Evolutionary conservation across 371 early-diverging fungal species (phyloP), one percentile per base, ranked within the genome.

Genomic region (Mucor plumbeus): DNA sequence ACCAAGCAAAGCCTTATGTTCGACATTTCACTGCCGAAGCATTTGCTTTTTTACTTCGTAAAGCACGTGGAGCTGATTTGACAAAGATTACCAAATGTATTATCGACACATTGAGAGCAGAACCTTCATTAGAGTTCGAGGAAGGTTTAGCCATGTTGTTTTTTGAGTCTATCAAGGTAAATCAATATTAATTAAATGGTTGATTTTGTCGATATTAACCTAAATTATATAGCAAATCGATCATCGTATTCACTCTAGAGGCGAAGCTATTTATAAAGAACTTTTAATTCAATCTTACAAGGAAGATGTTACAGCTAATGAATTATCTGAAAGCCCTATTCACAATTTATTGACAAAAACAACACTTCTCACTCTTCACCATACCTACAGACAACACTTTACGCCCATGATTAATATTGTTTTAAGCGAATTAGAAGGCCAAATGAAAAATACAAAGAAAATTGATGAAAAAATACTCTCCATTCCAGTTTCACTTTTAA

Each of bases 11-110:
- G 64, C 84, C 86, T 15, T 92, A 91, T 79, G 88, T 96, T 41
- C 92, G 96, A 50, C 85, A 88, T 55, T 99, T 98, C 70, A 88
- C 94, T 3, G 95, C 96, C 38, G 96, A 97, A 75, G 87, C 96
- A 2, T 91, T 97, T 82, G 92, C 96, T 15, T 97, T 90, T 69
- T 81, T 98, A 61, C 74, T 97, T 63, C 86, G 98, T 33, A 95
- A 94, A 67, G 83, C 89, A 7, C 81, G 87, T 6, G 85, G 78
- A 8, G 82, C 87, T 7, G 79, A 83, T 14, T 79, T 93, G 65
- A 81, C 75, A 38, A 65, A 74, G 13, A 86, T 89, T 35, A 67
- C 93, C 35, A 60, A 71, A 15, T 80, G 76, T 59, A 92, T 93
- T 19, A 70, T 94, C 17, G 66, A 82, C 4, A 84, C 83, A 7